Percentiles rank a stretch among this genome's conserved stretches.
These are phyloP conservation scores for Coemansia sp. DNA, from an alignment of 192 early-diverging fungal species.

Conservation along the genomic window DNA sequence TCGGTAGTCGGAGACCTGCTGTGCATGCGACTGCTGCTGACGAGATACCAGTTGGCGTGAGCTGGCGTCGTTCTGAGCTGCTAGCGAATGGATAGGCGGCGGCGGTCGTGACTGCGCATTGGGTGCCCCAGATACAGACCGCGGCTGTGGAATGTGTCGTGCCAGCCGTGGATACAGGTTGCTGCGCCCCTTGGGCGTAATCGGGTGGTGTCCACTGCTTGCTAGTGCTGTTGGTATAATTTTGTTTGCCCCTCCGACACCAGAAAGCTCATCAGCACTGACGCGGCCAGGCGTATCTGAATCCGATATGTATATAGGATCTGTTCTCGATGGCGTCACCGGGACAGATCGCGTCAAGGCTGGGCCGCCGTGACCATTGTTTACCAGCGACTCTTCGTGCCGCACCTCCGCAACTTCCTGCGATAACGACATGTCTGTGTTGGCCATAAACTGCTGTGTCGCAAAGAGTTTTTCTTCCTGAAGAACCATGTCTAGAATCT, in stretches of 20 bases:
- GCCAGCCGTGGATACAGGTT: constrained; percentile 44
- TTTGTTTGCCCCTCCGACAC: background rate
- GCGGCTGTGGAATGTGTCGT: constrained; percentile 35
- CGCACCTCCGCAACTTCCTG: constrained; percentile 37
- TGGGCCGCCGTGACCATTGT: background rate
- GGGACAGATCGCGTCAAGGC: constrained; percentile 30
- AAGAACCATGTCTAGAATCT: constrained; percentile 43
- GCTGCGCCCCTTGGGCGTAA: constrained; percentile 8
- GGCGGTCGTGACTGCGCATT: background rate
- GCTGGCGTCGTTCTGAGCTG: background rate
- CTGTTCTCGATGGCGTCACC: constrained; percentile 23
- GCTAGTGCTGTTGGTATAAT: constrained; percentile 10
- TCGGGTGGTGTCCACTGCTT: background rate
- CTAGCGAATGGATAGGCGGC: background rate
- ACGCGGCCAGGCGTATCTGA: constrained; percentile 18
- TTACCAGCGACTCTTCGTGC: background rate
- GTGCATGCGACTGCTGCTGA: background rate
- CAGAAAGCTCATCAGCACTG: constrained; percentile 2
- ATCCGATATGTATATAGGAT: constrained; percentile 25
- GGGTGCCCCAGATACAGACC: background rate
- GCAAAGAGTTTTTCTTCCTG: constrained; percentile 47
- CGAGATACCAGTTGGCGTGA: background rate
- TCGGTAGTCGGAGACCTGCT: background rate
- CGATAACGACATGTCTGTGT: constrained; percentile 18
- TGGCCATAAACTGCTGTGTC: constrained; percentile 36